Base-by-base conservation (phyloP, 2,329 filamentous ascomycete species). In the Aspergillus fijiensis region DNA sequence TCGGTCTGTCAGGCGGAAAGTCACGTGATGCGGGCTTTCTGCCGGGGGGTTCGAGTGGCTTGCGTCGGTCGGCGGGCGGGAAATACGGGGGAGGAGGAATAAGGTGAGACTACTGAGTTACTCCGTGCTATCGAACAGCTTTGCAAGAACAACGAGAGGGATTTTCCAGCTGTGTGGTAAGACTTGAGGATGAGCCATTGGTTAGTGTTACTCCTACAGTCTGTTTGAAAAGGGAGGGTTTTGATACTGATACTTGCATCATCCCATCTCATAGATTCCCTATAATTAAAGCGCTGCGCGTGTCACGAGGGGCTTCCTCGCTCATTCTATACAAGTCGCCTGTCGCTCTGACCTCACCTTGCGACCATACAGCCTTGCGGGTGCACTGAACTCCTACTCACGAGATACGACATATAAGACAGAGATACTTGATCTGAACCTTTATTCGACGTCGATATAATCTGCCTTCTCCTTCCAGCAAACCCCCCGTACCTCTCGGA, bases 21-120 rank as follows among this genome's bases (percentile, higher is more conserved):
- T 75, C 73, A 75, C 72, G 71, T 75, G 72, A 0, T 4, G 4
- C 7, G 1, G 14, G 7, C 61, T 48, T 70, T 67, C 63, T 68
- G 66, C 66, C 62, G 53, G 47, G 2, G 2, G 25, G 47, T 35
- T 27, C 39, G 49, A 47, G 49, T 48, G 9, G n/a, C 51, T 60
- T 14, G 23, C 25, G 23, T 5, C 9, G 19, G 7, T 29, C 21
- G 45, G 14, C 21, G 19, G 27, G 23, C 29, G 25, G 29, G 19
- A 48, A 31, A 10, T 56, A 59, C 47, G 54, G 51, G 35, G 58
- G 45, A 50, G 54, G 51, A 16, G 29, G 23, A 23, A 5, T 23
- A 23, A 23, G 23, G 23, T 4, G 4, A 23, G 23, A 4, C 23
- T 23, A 23, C 23, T 23, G 11, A 11, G 23, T 25, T 45, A 57